Percentiles rank a stretch among this genome's conserved stretches.
These are phyloP conservation scores for Bacidia rubella DNA, from an alignment of 495 filamentous ascomycete genomes.

Conservation along the genomic window DNA sequence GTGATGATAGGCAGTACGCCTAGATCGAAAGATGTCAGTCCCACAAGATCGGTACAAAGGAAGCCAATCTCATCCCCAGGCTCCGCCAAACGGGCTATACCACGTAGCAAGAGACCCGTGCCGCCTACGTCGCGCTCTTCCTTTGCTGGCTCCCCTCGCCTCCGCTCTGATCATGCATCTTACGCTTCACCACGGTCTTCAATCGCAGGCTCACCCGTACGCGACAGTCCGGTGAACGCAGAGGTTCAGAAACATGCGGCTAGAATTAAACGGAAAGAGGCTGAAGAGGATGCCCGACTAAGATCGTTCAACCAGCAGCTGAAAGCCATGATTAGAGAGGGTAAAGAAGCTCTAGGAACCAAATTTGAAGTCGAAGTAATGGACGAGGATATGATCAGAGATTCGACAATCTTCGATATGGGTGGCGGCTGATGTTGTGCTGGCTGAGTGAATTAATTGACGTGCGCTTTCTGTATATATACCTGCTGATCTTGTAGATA, in stretches of 20 bases:
- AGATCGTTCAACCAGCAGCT: slow-evolving; percentile 64
- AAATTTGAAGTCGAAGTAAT: slow-evolving; percentile 52
- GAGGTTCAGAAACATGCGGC: slow-evolving; percentile 59
- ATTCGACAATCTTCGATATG: neutral
- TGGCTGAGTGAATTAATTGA: neutral
- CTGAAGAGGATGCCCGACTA: slow-evolving; percentile 66
- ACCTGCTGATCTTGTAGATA: too few relatives aligned
- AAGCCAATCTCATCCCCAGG: slow-evolving; percentile 17
- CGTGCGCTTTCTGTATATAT: neutral
- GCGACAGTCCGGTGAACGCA: slow-evolving; percentile 31
- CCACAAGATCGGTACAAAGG: slow-evolving; percentile 15
- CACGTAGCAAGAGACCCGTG: slow-evolving; percentile 20
- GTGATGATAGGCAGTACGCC: slow-evolving; percentile 49
- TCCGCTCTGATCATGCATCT: slow-evolving; percentile 33
- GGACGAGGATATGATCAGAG: neutral
- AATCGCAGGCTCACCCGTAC: slow-evolving; percentile 20
- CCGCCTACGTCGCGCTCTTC: slow-evolving; percentile 23
- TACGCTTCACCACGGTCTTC: slow-evolving; percentile 36
- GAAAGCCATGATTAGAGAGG: slow-evolving; percentile 75
- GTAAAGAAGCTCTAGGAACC: slow-evolving; percentile 72
- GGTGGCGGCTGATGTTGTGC: neutral
- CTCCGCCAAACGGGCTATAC: slow-evolving; percentile 12
- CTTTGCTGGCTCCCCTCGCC: slow-evolving; percentile 29
- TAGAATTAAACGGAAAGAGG: slow-evolving; percentile 52
- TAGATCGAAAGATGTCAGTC: slow-evolving; percentile 15